Evolutionary conservation across 1,139 yeast genomes (phyloP), one percentile per base, ranked within the genome.

Genomic region (Nakaseomyces uthaithaninus): DNA sequence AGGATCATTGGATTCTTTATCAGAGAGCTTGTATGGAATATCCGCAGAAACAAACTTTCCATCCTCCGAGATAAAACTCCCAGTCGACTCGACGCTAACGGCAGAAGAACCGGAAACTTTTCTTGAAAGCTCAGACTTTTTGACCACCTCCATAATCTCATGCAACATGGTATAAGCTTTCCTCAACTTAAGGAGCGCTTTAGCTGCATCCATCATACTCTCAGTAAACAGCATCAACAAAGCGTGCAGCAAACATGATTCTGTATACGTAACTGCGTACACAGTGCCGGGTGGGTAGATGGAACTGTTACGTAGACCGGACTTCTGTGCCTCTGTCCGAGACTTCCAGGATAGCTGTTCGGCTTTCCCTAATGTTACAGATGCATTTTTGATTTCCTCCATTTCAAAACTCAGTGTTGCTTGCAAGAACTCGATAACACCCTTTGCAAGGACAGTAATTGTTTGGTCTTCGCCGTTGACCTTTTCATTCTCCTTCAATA

Each of bases 241-340:
- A 0, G 97, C 97, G 55, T 85, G 82, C 59, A 91, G 66, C 39
- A 91, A 66, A 42, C 89, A 84, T 37, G 93, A 75, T 58, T 91
- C 97, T 0, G 95, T 94, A 53, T 80, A 75, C 0, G 94, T 86
- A 27, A 91, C 87, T 25, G 89, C 87, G 62, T 80, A 89, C 60
- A 87, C 95, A 1, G 95, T 83, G 1, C 97, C 97, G 0, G 95
- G 94, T 1, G 95, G 94, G 60, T 84, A 91, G 11, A 79, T 70
- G 22, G 74, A 71, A 22, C 91, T 78, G 1, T 94, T 77, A 31
- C 68, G 66, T 36, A 84, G 54, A 33, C 71, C 69, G 47, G 72
- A 60, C 52, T 71, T 77, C 47, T 77, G 76, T 39, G 83, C 81
- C 50, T 69, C 71, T 12, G 65, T 57, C 54, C 83, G 76, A 51